A percentile compares a stretch with the other conserved stretches of the same genome.
Evolutionary conservation across 2,329 filamentous ascomycete genomes (phyloP).

Genomic region (Scedosporium minutisporum): DNA sequence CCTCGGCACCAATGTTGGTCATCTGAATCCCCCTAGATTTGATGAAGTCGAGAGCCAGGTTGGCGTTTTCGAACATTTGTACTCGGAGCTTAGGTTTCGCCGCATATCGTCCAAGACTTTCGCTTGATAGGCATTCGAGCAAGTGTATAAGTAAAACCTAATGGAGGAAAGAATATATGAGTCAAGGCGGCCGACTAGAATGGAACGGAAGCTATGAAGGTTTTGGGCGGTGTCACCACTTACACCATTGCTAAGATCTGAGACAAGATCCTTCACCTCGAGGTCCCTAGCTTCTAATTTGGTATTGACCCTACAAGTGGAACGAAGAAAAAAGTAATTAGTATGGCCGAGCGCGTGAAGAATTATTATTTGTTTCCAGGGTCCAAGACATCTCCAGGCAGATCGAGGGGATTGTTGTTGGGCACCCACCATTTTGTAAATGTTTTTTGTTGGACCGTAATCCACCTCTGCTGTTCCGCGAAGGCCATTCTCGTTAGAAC

Average conservation of each 20-base stretch:
- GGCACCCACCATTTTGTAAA: slow-evolving; percentile 80
- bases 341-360: not conserved
- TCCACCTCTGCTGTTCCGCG: slow-evolving; percentile 57
- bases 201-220: not conserved
- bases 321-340: not conserved
- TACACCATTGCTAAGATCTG: slow-evolving; percentile 88
- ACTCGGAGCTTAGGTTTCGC: slow-evolving; percentile 93
- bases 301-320: slow-evolving; percentile 69
- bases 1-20: slow-evolving; percentile 96
- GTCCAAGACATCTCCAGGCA: not conserved
- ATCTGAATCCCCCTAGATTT: slow-evolving; percentile 85
- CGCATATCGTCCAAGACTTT: slow-evolving; percentile 93
- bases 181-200: not conserved
- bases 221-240: slow-evolving; percentile 26
- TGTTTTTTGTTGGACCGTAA: slow-evolving; percentile 91
- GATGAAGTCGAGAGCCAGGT: slow-evolving; percentile 89
- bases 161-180: not conserved
- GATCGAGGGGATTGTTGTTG: not conserved
- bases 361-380: not conserved
- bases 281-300: slow-evolving; percentile 74
- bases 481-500: slow-evolving; percentile 51
- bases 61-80: slow-evolving; percentile 96
- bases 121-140: slow-evolving; percentile 87
- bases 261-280: slow-evolving; percentile 77
- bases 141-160: slow-evolving; percentile 93